Evolutionary conservation across 2,329 filamentous ascomycete species (phyloP).

Genomic region (Talaromyces rugulosus): DNA sequence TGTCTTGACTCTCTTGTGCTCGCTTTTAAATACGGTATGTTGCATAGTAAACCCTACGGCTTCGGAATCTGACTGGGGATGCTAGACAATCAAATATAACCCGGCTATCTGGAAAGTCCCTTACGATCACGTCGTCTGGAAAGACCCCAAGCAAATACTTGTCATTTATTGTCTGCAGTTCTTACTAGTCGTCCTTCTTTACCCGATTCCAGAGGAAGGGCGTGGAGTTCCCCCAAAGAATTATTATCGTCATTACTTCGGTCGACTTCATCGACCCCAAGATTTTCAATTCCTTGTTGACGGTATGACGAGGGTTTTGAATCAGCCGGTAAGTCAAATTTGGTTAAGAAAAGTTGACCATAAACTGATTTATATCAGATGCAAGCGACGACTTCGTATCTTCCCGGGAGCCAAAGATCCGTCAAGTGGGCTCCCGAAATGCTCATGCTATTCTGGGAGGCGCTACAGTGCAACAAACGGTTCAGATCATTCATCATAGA

Average conservation of each 20-base stretch:
- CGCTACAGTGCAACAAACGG: constrained; percentile 93
- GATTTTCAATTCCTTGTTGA: constrained; percentile 98
- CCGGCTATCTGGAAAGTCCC: constrained; percentile 90
- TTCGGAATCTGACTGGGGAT: not conserved
- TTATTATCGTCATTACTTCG: constrained; percentile 87
- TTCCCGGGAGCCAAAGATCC: constrained; percentile 76
- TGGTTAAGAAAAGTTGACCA: not conserved
- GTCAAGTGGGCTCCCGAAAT: constrained; percentile 90
- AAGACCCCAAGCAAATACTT: constrained; percentile 82
- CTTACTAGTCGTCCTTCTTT: constrained; percentile 77
- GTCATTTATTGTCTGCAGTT: constrained; percentile 91
- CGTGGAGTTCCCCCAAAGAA: constrained; percentile 70
- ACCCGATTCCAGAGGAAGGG: constrained; percentile 76
- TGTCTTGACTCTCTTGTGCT: constrained; percentile 85
- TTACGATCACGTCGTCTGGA: constrained; percentile 88
- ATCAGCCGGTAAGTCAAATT: constrained; percentile 62
- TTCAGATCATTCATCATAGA: constrained; percentile 97
- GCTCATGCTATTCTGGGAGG: constrained; percentile 96
- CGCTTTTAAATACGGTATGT: constrained; percentile 84
- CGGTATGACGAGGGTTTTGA: constrained; percentile 86
- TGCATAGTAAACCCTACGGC: not conserved
- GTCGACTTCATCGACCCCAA: constrained; percentile 83
- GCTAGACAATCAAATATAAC: constrained; percentile 83
- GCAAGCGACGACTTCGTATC: constrained; percentile 80
- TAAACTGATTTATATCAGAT: constrained; percentile 45